phyloP scores from a whole-genome alignment of 768 basidiomycete species.

The Phaffia tasmanica region DNA sequence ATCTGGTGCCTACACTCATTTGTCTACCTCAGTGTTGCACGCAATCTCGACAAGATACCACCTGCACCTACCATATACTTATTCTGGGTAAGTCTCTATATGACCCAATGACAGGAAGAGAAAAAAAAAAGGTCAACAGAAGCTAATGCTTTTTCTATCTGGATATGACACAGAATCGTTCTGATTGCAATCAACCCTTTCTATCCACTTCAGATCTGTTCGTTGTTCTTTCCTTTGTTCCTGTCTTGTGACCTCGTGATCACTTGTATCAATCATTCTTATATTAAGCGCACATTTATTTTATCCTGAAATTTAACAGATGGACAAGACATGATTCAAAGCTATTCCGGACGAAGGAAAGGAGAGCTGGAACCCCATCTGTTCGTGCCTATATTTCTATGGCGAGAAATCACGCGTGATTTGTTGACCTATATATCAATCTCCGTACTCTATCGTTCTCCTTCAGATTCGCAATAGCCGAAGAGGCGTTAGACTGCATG shows the following conservation, averaged over 20 bases:
- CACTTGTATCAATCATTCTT: not conserved
- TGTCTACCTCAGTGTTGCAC: constrained; percentile 14
- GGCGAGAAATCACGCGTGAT: not conserved
- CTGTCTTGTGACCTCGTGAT: not conserved
- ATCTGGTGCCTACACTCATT: not conserved
- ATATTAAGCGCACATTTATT: not conserved
- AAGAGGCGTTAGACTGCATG: constrained; percentile 98
- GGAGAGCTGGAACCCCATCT: constrained; percentile 95
- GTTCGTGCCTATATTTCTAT: constrained; percentile 36
- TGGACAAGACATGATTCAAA: constrained; percentile 92
- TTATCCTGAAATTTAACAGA: constrained; percentile 37
- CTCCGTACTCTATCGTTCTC: not conserved
- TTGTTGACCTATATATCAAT: not conserved
- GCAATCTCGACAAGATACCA: constrained; percentile 44
- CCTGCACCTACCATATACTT: constrained; percentile 95
- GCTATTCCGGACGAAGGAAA: constrained; percentile 79
- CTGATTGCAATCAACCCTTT: constrained; percentile 95
- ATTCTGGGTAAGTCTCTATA: constrained; percentile 60
- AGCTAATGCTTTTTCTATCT: not conserved
- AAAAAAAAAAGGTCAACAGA: too few species aligned
- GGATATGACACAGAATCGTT: constrained; percentile 12
- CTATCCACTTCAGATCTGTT: constrained; percentile 80
- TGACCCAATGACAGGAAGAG: too few species aligned
- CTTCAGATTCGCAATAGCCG: constrained; percentile 72
- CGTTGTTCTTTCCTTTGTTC: constrained; percentile 15